Conservation (phyloP, 768 basidiomycete species). For the Suillus alpinus region DNA sequence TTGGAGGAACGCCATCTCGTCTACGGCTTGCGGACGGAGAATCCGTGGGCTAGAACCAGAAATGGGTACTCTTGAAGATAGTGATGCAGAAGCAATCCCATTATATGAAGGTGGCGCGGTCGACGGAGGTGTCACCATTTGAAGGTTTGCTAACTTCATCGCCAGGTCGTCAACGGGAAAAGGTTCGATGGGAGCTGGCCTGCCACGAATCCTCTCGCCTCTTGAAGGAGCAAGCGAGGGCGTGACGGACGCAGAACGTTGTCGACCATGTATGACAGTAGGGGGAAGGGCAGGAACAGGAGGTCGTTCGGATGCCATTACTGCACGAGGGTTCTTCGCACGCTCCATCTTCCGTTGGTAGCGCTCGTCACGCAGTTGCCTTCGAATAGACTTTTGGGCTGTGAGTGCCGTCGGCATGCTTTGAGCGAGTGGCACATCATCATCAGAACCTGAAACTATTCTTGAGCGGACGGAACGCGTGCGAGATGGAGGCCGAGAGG, state of each 20-base stretch:
- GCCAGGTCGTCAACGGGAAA: constrained; percentile 61
- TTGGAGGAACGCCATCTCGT: constrained; percentile 15
- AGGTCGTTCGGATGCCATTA: constrained; percentile 19
- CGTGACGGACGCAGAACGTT: constrained; percentile 30
- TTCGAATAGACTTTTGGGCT: constrained; percentile 78
- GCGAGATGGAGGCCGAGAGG: constrained; percentile 21
- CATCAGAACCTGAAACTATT: constrained; percentile 42
- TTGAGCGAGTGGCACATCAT: constrained; percentile 82
- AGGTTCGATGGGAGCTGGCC: constrained; percentile 35
- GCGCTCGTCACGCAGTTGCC: constrained; percentile 66
- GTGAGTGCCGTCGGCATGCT: constrained; percentile 79
- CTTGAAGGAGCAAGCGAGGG: constrained; percentile 17
- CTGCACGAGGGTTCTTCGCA: constrained; percentile 25
- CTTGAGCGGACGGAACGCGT: constrained; percentile 19
- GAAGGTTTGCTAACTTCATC: constrained; percentile 52
- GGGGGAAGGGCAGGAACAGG: constrained; percentile 18
- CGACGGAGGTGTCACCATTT: constrained; percentile 27
- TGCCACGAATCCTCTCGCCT: constrained; percentile 44
- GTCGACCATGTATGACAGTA: constrained; percentile 25
- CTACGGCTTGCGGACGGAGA: constrained; percentile 17
- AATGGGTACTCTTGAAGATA: constrained; percentile 14
- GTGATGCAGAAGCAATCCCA: constrained; percentile 5
- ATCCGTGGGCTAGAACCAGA: constrained; percentile 17
- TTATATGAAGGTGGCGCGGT: constrained; percentile 12
- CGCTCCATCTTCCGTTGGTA: constrained; percentile 54